Evolutionary conservation across 2,329 filamentous ascomycete species (phyloP).

Genomic region (Alternaria longipes): DNA sequence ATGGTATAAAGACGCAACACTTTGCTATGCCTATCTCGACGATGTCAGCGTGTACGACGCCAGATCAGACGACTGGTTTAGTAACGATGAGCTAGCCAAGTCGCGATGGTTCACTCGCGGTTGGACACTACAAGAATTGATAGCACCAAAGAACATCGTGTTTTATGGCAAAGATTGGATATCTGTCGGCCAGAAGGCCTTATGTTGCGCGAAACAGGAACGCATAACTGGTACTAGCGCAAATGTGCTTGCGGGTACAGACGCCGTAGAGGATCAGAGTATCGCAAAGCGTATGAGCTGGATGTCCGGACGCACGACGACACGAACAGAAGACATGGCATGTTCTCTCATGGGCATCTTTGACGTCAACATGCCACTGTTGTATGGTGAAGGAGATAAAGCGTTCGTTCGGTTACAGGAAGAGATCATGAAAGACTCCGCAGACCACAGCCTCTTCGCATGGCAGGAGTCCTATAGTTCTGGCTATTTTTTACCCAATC

Average conservation of each 20-base stretch:
- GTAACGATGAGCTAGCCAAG: neutral
- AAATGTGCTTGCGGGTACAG: neutral
- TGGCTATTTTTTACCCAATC: too few species aligned
- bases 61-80: neutral
- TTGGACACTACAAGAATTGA: conserved; percentile 5
- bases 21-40: conserved; percentile 1
- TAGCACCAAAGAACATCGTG: neutral
- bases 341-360: conserved; percentile 3
- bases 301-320: neutral
- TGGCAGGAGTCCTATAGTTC: too few species aligned
- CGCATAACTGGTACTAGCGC: neutral
- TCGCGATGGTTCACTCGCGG: conserved; percentile 4
- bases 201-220: too few species aligned
- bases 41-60: neutral
- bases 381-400: conserved; percentile 43
- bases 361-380: conserved; percentile 35
- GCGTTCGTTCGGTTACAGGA: conserved; percentile 35
- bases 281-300: conserved; percentile 5
- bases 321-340: neutral
- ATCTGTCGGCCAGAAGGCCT: too few species aligned
- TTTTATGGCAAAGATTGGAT: neutral
- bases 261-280: neutral
- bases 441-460: conserved; percentile 25
- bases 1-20: neutral
- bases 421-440: conserved; percentile 25